These are phyloP conservation scores for Plectosphaerella sp. DNA, from an alignment of 2,329 filamentous ascomycete species.

Conservation along the genomic window DNA sequence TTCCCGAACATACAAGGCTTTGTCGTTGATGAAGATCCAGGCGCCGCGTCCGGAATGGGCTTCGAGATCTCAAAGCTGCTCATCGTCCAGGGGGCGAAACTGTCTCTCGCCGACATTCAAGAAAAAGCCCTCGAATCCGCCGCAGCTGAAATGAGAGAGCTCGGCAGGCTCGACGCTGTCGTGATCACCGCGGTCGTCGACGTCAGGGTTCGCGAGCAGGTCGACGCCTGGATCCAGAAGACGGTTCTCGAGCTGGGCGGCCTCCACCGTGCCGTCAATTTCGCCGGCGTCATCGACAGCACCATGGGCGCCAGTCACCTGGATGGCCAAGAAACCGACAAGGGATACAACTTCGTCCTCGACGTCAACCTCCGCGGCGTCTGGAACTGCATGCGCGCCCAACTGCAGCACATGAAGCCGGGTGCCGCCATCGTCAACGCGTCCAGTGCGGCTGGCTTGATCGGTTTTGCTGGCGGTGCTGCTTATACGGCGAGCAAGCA, in stretches of 20 bases:
- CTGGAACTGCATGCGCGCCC: slow-evolving; percentile 45
- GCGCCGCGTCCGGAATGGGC: neutral
- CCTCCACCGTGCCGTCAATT: neutral
- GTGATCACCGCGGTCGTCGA: neutral
- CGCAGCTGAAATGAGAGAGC: neutral
- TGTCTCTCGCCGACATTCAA: neutral
- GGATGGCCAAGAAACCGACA: slow-evolving; percentile 17
- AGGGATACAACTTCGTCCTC: slow-evolving; percentile 36
- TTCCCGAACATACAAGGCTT: too few species aligned
- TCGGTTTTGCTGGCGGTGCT: slow-evolving; percentile 20
- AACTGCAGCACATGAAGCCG: slow-evolving; percentile 35
- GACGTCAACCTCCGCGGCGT: slow-evolving; percentile 40
- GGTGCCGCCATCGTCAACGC: slow-evolving; percentile 42
- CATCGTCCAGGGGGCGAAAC: neutral
- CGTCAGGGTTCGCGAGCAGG: neutral
- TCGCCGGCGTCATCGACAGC: slow-evolving; percentile 8
- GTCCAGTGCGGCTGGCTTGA: slow-evolving; percentile 33
- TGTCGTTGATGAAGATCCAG: neutral
- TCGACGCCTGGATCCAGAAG: neutral
- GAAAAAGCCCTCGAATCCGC: neutral
- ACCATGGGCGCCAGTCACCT: slow-evolving; percentile 15
- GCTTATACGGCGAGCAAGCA: slow-evolving; percentile 26
- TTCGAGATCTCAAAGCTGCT: neutral
- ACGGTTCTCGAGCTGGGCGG: neutral
- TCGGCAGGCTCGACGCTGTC: neutral